These are phyloP conservation scores for Tetrapisispora nanseiensis DNA, from an alignment of 805 yeast genomes.

Conservation along the genomic window DNA sequence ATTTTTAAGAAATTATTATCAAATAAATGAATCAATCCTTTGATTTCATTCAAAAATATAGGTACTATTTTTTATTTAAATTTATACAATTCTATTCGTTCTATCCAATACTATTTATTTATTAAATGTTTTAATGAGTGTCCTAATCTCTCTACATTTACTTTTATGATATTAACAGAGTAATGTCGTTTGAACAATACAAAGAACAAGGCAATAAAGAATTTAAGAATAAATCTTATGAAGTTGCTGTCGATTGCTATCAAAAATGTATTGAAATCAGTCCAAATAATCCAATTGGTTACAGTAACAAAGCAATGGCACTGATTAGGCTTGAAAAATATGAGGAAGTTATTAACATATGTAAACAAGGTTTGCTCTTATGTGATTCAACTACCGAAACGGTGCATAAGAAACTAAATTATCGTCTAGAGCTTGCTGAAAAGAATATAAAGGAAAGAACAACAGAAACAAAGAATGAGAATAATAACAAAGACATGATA, in stretches of 20 bases:
- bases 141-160: too few relatives aligned
- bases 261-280: constrained; percentile 44
- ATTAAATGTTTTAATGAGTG: too few relatives aligned
- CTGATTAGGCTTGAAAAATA: constrained; percentile 42
- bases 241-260: constrained; percentile 44
- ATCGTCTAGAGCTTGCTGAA: constrained; percentile 40
- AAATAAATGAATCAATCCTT: too few relatives aligned
- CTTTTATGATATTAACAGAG: too few relatives aligned
- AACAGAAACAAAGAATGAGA: background rate
- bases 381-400: constrained; percentile 21
- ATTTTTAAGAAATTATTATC: too few relatives aligned
- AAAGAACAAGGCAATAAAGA: constrained; percentile 43
- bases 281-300: constrained; percentile 43
- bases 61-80: too few relatives aligned
- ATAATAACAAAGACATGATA: constrained; percentile 1
- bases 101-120: too few relatives aligned
- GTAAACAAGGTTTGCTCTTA: constrained; percentile 38
- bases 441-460: constrained; percentile 11
- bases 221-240: constrained; percentile 37
- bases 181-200: constrained; percentile 12
- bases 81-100: too few relatives aligned
- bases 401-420: constrained; percentile 39
- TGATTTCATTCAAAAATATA: too few relatives aligned
- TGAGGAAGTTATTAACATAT: constrained; percentile 40
- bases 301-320: constrained; percentile 65